phyloP scores from a whole-genome alignment of 495 filamentous ascomycete species.

The Apodospora peruviana region DNA sequence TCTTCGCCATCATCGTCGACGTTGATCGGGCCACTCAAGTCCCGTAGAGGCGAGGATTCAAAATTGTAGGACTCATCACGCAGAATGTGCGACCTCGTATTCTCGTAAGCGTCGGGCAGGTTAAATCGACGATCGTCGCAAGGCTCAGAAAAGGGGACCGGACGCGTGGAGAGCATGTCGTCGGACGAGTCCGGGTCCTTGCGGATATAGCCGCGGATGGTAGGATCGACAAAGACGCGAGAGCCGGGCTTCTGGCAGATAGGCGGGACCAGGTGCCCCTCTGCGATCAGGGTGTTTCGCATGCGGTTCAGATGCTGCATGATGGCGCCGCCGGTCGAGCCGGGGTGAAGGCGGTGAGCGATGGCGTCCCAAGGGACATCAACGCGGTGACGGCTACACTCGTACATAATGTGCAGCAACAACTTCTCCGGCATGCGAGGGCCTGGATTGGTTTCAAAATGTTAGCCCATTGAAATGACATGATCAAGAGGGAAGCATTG shows the following conservation, averaged over 20 bases:
- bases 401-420: constrained; percentile 26
- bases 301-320: constrained; percentile 25
- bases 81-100: background rate
- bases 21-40: no score
- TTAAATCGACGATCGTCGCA: constrained; percentile 22
- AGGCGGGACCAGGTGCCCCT: constrained; percentile 33
- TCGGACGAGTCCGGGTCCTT: constrained; percentile 7
- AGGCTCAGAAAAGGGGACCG: constrained; percentile 22
- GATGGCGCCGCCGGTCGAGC: constrained; percentile 21
- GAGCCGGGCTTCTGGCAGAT: constrained; percentile 13
- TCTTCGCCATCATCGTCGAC: no score
- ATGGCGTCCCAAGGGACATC: constrained; percentile 27
- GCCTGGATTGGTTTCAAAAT: no score
- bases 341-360: constrained; percentile 28
- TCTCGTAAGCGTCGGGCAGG: constrained; percentile 16
- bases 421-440: constrained; percentile 33
- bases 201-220: constrained; percentile 27
- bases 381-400: constrained; percentile 17
- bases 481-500: background rate
- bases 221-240: constrained; percentile 5
- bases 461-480: background rate
- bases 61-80: background rate
- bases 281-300: constrained; percentile 19
- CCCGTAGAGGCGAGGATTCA: no score
- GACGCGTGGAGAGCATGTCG: constrained; percentile 7